These are phyloP conservation scores for Cryomyces antarcticus DNA, from an alignment of 495 filamentous ascomycete genomes.

Conservation along the genomic window DNA sequence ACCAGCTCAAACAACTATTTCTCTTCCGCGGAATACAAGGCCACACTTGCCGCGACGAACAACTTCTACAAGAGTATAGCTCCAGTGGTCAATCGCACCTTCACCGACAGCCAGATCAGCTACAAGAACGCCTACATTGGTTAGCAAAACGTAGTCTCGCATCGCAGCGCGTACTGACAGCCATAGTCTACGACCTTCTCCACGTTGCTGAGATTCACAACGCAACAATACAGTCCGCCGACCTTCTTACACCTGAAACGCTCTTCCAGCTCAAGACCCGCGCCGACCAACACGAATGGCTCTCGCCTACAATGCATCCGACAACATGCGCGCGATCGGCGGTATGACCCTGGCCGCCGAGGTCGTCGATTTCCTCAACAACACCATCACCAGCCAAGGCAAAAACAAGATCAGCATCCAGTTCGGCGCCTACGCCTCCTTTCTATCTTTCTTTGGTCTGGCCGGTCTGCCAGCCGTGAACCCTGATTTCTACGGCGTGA, in stretches of 20 bases:
- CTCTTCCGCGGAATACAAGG: slow-evolving; percentile 34
- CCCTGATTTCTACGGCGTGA: slow-evolving; percentile 45
- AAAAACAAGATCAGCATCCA: slow-evolving; percentile 35
- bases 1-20: slow-evolving; percentile 57
- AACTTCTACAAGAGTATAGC: slow-evolving; percentile 43
- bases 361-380: slow-evolving; percentile 33
- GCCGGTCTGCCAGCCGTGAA: slow-evolving; percentile 32
- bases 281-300: slow-evolving; percentile 45
- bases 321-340: slow-evolving; percentile 40
- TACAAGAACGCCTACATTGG: slow-evolving; percentile 57
- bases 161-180: neutral
- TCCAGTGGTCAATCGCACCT: slow-evolving; percentile 39
- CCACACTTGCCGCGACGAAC: slow-evolving; percentile 29
- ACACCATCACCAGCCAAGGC: slow-evolving; percentile 24
- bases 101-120: slow-evolving; percentile 27
- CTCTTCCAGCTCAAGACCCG: slow-evolving; percentile 38
- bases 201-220: slow-evolving; percentile 61
- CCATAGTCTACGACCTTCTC: slow-evolving; percentile 45
- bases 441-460: slow-evolving; percentile 57
- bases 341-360: slow-evolving; percentile 44
- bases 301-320: slow-evolving; percentile 39
- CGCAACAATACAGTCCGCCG: slow-evolving; percentile 28
- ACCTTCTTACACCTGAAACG: slow-evolving; percentile 29
- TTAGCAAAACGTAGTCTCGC: slow-evolving; percentile 9
- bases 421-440: slow-evolving; percentile 51